Base-by-base conservation (phyloP, 2,329 filamentous ascomycete genomes). In the Exophiala lecanii-corni region DNA sequence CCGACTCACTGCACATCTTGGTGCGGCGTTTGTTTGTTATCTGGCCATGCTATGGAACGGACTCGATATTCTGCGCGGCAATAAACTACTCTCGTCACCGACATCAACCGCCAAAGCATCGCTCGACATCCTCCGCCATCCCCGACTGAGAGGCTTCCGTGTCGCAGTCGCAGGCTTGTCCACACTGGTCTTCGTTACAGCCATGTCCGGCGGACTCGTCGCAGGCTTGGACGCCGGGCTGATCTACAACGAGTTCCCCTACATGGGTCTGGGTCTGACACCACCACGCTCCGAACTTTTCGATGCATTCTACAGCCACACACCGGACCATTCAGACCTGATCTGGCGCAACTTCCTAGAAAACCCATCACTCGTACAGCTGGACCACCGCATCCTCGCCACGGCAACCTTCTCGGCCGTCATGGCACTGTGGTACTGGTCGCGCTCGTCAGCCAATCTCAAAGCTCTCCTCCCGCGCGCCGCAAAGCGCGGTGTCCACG, bases 241-340 rank as follows among this genome's bases (percentile, higher is more conserved):
- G 43, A 97, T 98, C 67, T 98, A 98, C 74, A 98, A 98, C 64
- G 89, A 98, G 66, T 97, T 98, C 64, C 92, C 92, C 5, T 86
- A 78, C 67, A 98, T 98, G 92, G 92, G 92, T 6, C 67, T 79
- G 3, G 88, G 89, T 9, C 70, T 94, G 16, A 75, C 87, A 1
- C 91, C 91, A 1, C 91, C 91, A 1, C 79, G 76, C 59, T 74
- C 79, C 7, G 91, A 97, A 69, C 80, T 97, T 21, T 89, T 87
- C 65, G 83, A 91, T 59, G 72, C 78, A 26, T 94, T 88, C 70
- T 96, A 96, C 75, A 83, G 81, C 45, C 84, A 89, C 58, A 74
- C 82, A 30, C 88, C 95, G 62, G 72, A 77, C 31, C 46, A 51
- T 13, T 49, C 36, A 10, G 94, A 98, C 59, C 72, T 97, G 13